These are phyloP conservation scores for Ophiostoma montium DNA, from an alignment of 2,329 filamentous ascomycete genomes.

Conservation along the genomic window DNA sequence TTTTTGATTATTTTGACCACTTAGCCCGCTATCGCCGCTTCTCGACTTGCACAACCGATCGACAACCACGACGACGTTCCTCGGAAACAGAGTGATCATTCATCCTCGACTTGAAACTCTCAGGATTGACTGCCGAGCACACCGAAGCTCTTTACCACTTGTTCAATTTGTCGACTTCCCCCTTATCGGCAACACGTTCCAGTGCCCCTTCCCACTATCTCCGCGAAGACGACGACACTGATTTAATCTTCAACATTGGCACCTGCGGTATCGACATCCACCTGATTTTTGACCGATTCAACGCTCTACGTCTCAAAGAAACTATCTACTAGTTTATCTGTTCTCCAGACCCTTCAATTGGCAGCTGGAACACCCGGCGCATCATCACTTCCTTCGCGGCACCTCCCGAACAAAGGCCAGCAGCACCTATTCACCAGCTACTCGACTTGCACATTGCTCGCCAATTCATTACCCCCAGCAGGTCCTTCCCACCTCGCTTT, in stretches of 20 bases:
- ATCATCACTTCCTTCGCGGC: not conserved
- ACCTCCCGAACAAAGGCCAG: too few relatives aligned
- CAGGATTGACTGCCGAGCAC: too few relatives aligned
- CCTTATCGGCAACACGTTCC: too few relatives aligned
- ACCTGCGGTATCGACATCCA: too few relatives aligned
- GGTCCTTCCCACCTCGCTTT: slow-evolving; percentile 7
- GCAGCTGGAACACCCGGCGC: not conserved
- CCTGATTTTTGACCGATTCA: too few relatives aligned
- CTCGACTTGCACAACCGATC: not conserved
- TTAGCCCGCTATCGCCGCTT: not conserved
- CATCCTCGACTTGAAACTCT: too few relatives aligned
- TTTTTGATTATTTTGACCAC: not conserved
- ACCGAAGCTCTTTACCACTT: too few relatives aligned
- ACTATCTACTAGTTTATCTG: not conserved
- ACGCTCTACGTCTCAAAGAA: not conserved
- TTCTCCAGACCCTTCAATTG: not conserved
- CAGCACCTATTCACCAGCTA: not conserved
- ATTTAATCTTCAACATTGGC: too few relatives aligned
- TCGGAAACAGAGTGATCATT: too few relatives aligned
- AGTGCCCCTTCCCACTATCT: too few relatives aligned
- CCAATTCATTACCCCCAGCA: not conserved
- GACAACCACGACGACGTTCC: not conserved
- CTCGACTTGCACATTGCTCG: not conserved
- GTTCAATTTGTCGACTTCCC: too few relatives aligned
- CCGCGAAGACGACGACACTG: too few relatives aligned